Evolutionary conservation across 345 rosid species (phyloP), one percentile per base, ranked within the genome.

Genomic region (Hibiscus syriacus): DNA sequence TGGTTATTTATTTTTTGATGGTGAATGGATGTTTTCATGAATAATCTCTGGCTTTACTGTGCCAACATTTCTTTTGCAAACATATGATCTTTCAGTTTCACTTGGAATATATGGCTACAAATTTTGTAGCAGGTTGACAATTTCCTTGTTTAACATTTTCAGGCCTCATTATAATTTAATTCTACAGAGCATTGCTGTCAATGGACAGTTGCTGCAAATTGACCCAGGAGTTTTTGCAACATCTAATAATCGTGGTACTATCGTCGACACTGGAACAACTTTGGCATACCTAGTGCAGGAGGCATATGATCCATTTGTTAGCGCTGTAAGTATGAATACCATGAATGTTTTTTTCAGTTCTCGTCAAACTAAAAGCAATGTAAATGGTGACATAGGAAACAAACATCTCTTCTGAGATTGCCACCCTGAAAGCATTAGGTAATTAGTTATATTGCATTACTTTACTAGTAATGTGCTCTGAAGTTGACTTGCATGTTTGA

Each of bases 161-260:
- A 95, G 99, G 94, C 87, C 97, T 72, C 99, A 95, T 78, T 95
- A 95, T 80, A 95, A 90, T 84, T 81, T 95, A 80, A 73, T 86
- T 41, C 84, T 95, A 55, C 85, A 80, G 73, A 90, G 96, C 80
- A 85, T 95, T 73, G 72, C 84, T 29, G 86, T 95, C 56, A 82
- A 78, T 56, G 96, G 96, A 38, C 89, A 87, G 77, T 72, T 75
- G 56, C 80, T 95, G 54, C 77, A 84, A 46, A 86, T 95, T 46
- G 82, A 85, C 73, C 83, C 87, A 39, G 72, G 85, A 16, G 90
- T 78, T 45, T 92, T 95, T 72, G 78, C 75, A 66, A 79, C 96
- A 68, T 80, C 94, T 48, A 84, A 72, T 76, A 86, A 75, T 71
- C 85, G 86, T 55, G 99, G 96, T 50, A 95, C 99, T 34, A 95